phyloP scores from a whole-genome alignment of 1,284 basidiomycete genomes.

The Cutaneotrichosporon sp. region DNA sequence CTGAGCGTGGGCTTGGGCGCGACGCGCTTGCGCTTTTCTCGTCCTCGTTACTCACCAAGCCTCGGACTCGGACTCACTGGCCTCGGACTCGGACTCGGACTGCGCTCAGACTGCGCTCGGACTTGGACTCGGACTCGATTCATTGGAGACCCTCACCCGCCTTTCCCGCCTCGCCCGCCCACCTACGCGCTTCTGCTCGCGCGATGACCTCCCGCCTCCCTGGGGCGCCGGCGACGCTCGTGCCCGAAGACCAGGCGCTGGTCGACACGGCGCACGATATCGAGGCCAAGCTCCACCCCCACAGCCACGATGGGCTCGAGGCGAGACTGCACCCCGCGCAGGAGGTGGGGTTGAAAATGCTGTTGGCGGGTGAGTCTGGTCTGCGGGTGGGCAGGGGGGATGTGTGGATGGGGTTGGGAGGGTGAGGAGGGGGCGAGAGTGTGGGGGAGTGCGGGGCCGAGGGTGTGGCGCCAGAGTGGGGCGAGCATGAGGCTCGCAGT shows the following conservation, averaged over 20 bases:
- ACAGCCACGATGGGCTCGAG: conserved; percentile 8
- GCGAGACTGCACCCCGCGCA: conserved; percentile 20
- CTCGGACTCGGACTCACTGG: background rate
- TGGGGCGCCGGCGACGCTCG: background rate
- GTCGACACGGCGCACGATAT: background rate
- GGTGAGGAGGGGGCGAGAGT: background rate
- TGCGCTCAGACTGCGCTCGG: background rate
- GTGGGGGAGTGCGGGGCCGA: too few relatives aligned
- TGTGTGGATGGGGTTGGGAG: too few relatives aligned
- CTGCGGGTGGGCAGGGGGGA: too few relatives aligned
- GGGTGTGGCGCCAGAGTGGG: too few relatives aligned
- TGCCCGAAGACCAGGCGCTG: background rate
- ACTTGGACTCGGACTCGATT: background rate
- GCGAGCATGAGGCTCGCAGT: background rate
- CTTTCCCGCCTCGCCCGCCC: background rate
- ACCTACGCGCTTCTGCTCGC: background rate
- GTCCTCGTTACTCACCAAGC: background rate
- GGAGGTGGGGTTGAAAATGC: conserved; percentile 24
- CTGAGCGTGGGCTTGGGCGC: background rate
- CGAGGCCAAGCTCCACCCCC: background rate
- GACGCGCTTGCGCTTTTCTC: background rate
- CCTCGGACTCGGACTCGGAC: background rate
- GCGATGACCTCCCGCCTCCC: background rate
- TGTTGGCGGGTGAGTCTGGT: conserved; percentile 15
- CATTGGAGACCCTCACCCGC: background rate